Conservation (phyloP, 768 basidiomycete genomes). For the Auriscalpium microsporum region DNA sequence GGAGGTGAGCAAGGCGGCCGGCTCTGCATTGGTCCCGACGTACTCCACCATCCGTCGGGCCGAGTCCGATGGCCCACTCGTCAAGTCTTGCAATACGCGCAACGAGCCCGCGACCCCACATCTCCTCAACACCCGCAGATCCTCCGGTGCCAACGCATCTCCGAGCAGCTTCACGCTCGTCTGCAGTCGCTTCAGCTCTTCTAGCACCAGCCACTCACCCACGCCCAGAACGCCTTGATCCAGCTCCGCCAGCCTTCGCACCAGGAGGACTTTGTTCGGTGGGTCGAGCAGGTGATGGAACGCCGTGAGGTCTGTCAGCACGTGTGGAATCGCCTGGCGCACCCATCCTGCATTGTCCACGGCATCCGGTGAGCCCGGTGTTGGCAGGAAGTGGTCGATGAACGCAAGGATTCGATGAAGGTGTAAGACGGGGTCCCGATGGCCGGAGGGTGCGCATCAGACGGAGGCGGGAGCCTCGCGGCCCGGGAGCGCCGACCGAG, state of each 20-base stretch:
- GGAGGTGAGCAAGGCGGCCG: slow-evolving; percentile 31
- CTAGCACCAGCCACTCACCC: slow-evolving; percentile 62
- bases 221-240: slow-evolving; percentile 50
- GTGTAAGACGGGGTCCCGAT: too few relatives aligned
- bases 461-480: too few relatives aligned
- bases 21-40: slow-evolving; percentile 35
- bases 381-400: too few relatives aligned
- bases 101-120: slow-evolving; percentile 44
- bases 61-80: slow-evolving; percentile 29
- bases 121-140: slow-evolving; percentile 32
- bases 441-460: too few relatives aligned
- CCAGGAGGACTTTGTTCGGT: slow-evolving; percentile 37
- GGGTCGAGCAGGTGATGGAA: slow-evolving; percentile 54
- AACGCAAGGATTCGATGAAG: too few relatives aligned
- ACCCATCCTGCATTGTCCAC: slow-evolving; percentile 31
- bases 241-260: slow-evolving; percentile 46
- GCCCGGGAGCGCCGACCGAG: too few relatives aligned
- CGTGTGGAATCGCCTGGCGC: slow-evolving; percentile 44
- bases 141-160: slow-evolving; percentile 20
- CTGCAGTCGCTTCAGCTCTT: slow-evolving; percentile 50
- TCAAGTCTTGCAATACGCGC: slow-evolving; percentile 39
- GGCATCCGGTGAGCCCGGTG: too few relatives aligned
- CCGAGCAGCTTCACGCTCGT: slow-evolving; percentile 30
- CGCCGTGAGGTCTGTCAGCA: slow-evolving; percentile 42
- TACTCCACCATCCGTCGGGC: slow-evolving; percentile 37